These are phyloP conservation scores for Paraconiothyrium sp. DNA, from an alignment of 2,329 filamentous ascomycete genomes.

Conservation along the genomic window DNA sequence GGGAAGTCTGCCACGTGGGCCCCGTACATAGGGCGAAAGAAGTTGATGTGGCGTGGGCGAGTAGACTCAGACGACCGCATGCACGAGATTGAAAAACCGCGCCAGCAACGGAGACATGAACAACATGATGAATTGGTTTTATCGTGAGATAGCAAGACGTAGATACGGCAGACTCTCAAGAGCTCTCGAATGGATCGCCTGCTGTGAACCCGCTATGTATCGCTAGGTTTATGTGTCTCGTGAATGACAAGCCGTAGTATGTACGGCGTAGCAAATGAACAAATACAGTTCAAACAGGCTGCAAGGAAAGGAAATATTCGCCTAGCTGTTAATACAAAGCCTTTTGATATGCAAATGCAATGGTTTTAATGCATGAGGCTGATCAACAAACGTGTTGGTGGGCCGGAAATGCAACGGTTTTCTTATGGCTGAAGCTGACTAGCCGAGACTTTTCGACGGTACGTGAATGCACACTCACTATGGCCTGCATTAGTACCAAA, in stretches of 20 bases:
- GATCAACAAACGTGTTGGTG: conserved; percentile 8
- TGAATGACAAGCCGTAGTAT: background rate
- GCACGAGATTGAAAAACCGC: background rate
- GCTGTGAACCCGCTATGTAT: background rate
- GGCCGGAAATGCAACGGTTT: conserved; percentile 10
- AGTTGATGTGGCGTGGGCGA: conserved; percentile 6
- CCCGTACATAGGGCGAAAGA: conserved; percentile 14
- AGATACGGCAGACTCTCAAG: background rate
- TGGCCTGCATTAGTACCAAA: conserved; percentile 47
- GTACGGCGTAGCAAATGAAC: background rate
- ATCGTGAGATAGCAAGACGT: background rate
- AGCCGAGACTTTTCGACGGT: conserved; percentile 17
- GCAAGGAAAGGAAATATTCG: background rate
- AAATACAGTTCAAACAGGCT: conserved; percentile 1
- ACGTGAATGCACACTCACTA: conserved; percentile 19
- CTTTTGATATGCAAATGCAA: conserved; percentile 3
- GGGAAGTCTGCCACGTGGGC: conserved; percentile 31
- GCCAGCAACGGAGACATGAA: background rate
- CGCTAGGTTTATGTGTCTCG: background rate
- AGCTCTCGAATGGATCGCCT: background rate
- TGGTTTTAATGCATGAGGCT: conserved; percentile 3
- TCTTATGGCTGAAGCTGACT: background rate
- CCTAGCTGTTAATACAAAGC: background rate
- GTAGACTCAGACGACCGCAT: background rate
- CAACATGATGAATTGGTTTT: conserved; percentile 1